Base-by-base conservation (phyloP, 2,329 filamentous ascomycete species). In the Acephala macrosclerotiorum region DNA sequence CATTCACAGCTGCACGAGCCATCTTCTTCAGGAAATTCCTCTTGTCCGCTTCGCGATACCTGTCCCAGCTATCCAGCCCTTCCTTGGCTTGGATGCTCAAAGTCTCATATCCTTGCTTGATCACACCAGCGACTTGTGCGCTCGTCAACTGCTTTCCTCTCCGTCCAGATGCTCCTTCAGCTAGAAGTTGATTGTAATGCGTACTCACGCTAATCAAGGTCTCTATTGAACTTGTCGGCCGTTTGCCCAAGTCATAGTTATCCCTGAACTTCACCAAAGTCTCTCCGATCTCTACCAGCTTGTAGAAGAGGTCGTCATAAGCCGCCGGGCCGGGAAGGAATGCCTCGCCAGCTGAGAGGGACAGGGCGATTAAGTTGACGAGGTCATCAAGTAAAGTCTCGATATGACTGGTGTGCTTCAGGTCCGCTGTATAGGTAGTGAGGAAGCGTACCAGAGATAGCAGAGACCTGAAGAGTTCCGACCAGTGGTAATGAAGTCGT, bases 281-380 rank as follows among this genome's bases (percentile, higher is more conserved):
- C 58, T 97, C 93, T 12, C 94, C 93, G 1, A 91, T 92, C 79
- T 99, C 96, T 29, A 98, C 94, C 1, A 98, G 87, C 80, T 99
- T 99, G 86, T 99, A 99, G 80, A 99, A 98, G 0, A 99, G 84
- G 75, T 99, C 96, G 74, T 99, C 96, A 78, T 98, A 98, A 1
- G 93, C 90, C 20, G 91, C 87, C 0, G 94, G 90, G 35, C 92
- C 92, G 0, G 95, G 96, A 8, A 99, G 84, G 79, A 99, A 98
- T 2, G 91, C 89, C 77, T 98, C 96, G 7, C 96, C 96, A 1
- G 89, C 88, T 1, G 92, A 96, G 8, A 99, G 84, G 1, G 93
- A 92, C 45, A 97, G 85, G 1, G 93, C 93, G 45, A 97, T 83
- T 6, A 97, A 82, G 74, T 96, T 94, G 60, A 96, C 90, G 1